phyloP scores from a whole-genome alignment of 176 grass and related monocot genomes.

The Paspalum notatum region DNA sequence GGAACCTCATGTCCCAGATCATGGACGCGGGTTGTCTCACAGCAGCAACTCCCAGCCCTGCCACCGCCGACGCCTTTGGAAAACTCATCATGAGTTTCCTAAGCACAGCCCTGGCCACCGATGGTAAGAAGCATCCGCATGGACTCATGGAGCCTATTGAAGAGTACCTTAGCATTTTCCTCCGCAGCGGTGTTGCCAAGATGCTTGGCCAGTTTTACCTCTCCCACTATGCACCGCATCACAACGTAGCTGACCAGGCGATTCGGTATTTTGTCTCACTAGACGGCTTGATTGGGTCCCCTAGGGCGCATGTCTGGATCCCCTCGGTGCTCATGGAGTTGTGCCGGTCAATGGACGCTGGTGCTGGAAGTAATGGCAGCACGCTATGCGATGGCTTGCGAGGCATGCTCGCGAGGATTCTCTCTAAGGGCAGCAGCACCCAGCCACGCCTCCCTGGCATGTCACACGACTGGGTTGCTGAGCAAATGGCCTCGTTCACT shows the following conservation, averaged over 20 bases:
- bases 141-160: background rate
- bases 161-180: conserved; percentile 45
- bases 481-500: conserved; percentile 42
- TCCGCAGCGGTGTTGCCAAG: conserved; percentile 35
- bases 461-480: conserved; percentile 20
- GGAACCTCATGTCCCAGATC: conserved; percentile 50
- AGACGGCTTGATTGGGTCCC: background rate
- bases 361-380: conserved; percentile 25
- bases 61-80: conserved; percentile 19
- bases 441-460: background rate
- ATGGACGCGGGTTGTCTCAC: background rate
- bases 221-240: background rate
- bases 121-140: no score
- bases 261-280: conserved; percentile 36
- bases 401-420: conserved; percentile 35
- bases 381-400: conserved; percentile 42
- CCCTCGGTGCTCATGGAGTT: conserved; percentile 46
- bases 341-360: conserved; percentile 33
- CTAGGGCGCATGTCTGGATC: conserved; percentile 28
- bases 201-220: conserved; percentile 56
- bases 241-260: conserved; percentile 24
- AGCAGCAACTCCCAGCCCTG: background rate
- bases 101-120: no score
- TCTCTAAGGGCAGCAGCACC: conserved; percentile 19
- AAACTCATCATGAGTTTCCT: conserved; percentile 52